A percentile compares a stretch with the other conserved stretches of the same genome.
phyloP scores from a whole-genome alignment of 805 yeast species.

The Kodamaea laetipori region DNA sequence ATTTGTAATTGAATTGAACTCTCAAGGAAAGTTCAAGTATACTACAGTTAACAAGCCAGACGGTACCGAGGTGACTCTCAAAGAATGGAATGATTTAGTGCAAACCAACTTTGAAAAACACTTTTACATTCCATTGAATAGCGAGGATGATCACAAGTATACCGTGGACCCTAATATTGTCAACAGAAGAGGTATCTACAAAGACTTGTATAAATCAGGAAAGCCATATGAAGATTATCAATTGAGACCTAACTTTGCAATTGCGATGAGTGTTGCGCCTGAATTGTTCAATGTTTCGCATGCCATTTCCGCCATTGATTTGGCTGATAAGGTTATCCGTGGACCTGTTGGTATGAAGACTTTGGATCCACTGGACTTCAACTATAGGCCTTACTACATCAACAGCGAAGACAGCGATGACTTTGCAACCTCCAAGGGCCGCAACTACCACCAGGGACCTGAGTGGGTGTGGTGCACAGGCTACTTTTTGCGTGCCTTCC shows the following conservation, averaged over 20 bases:
- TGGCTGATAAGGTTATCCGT: conserved; percentile 73
- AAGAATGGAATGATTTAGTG: conserved; percentile 71
- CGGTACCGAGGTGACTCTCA: conserved; percentile 57
- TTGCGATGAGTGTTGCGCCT: conserved; percentile 94
- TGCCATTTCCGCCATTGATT: conserved; percentile 64
- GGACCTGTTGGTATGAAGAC: conserved; percentile 94
- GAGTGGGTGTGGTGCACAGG: conserved; percentile 97
- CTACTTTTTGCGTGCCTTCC: conserved; percentile 78
- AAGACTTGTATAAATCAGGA: conserved; percentile 79
- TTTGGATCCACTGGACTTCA: conserved; percentile 87
- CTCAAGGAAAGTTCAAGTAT: conserved; percentile 57
- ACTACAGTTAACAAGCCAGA: conserved; percentile 57
- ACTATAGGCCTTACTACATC: conserved; percentile 85
- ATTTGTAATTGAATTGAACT: conserved; percentile 66
- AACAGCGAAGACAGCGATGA: conserved; percentile 81
- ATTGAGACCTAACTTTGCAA: conserved; percentile 85
- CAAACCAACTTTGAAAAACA: conserved; percentile 76
- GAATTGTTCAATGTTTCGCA: conserved; percentile 69
- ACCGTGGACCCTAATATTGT: conserved; percentile 65
- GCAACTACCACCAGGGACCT: conserved; percentile 98
- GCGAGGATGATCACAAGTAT: conserved; percentile 59
- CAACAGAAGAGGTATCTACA: conserved; percentile 91
- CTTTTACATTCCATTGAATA: conserved; percentile 71
- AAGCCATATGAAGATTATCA: conserved; percentile 94
- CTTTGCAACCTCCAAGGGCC: conserved; percentile 91